Base-by-base conservation (phyloP, 1,284 basidiomycete species). In the Apiotrichum brassicae region DNA sequence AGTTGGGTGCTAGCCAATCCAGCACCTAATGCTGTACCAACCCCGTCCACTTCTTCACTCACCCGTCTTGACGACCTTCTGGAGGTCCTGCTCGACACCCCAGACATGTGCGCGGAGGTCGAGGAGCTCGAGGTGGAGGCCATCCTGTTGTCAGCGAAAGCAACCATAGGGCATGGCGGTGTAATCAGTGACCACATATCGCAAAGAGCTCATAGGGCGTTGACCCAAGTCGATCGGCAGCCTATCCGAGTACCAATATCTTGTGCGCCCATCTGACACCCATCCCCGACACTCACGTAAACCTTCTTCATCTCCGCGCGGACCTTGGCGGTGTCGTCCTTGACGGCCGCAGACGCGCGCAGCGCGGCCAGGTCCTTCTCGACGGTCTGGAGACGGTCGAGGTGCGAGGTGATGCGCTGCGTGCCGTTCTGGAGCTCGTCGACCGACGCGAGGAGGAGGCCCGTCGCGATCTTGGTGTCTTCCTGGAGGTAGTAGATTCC, bases 401-500 rank as follows among this genome's bases (percentile, higher is more conserved):
- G 82, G 71, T 93, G 89, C 22, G 82, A 81, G 11, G 87, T 84
- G 58, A 92, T 84, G 87, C 91, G 51, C 23, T 84, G 82, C 0
- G 90, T 92, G 66, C 83, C 88, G 34, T 79, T 73, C 69, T 89
- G 86, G 41, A 95, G 76, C 64, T 92, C 87, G 63, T 90, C 84
- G 19, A 94, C 86, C 63, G 86, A 89, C 18, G 85, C 81, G 66
- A 92, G 84, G 51, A 94, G 76, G 24, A 86, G 80, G 23, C 84
- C 83, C 6, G 85, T 87, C 8, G 91, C 89, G 44, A 81, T 76
- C 70, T 90, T 88, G 74, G 91, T 92, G 74, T 94, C 91, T 59
- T 93, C 86, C 45, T 93, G 76, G 23, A 95, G 76, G 66, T 88
- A 83, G 69, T 90, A 93, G 42, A 88, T 85, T 40, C 88, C 88